Evolutionary conservation across 2,329 filamentous ascomycete genomes (phyloP), one percentile per base, ranked within the genome.

Genomic region (Daldinia sp.): DNA sequence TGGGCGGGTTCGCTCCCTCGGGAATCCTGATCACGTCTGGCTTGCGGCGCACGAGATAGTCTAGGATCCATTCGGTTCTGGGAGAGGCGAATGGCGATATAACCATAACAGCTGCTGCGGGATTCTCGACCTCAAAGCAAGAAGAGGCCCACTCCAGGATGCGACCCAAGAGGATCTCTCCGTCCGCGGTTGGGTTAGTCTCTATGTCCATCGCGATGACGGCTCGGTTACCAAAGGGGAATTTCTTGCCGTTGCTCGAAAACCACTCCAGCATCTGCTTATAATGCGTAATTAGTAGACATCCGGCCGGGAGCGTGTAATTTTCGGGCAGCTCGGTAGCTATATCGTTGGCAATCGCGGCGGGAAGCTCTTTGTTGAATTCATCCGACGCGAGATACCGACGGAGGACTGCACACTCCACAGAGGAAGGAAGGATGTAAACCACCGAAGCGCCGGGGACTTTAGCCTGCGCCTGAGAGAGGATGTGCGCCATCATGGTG

Each of bases 401-500:
- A 3, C 3, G 13, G 13, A 51, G 23, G 3, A 4, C 6, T 2
- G 23, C 5, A 9, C 4, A 20, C 48, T 51, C 48, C 28, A 51
- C 2, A 33, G 12, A 2, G 10, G 26, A 30, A 13, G 48, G 26
- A 7, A 51, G 28, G 26, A 51, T 9, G 26, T 51, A 54, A 30
- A 54, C 6, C 13, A 54, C n/a, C 4, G 54, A 39, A 7, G 57
- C 23, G 30, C 15, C 57, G 6, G 44, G 44, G 2, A 30, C 30
- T 13, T 59, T 50, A 13, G 2, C 30, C 1, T 6, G 18, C 20
- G 33, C 44, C 13, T 10, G 4, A 12, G n/a, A 2, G n/a, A 51
- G 12, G 33, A 60, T 41, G 6, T 60, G 57, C 30, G 42, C 57
- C 15, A 60, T 18, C 57, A 60, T 41, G 5, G 44, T 41, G 20